phyloP scores from a whole-genome alignment of 1,284 basidiomycete genomes.

The Ganoderma boninense region DNA sequence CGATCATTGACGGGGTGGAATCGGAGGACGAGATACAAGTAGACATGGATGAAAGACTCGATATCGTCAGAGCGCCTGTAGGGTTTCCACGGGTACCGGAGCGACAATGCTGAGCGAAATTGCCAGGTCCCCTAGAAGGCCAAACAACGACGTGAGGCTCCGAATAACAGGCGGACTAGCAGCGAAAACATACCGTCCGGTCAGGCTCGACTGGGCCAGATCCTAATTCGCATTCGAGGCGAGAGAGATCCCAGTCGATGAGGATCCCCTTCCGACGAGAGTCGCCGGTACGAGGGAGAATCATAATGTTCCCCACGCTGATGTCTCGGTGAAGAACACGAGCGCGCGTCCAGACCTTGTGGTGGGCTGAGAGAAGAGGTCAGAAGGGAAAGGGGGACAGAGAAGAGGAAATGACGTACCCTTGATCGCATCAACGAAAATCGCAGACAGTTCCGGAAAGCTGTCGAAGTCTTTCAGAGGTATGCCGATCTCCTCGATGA shows the following conservation, averaged over 20 bases:
- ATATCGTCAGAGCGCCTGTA: conserved; percentile 25
- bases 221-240: background rate
- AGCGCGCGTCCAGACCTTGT: conserved; percentile 2
- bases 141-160: background rate
- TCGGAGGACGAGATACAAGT: conserved; percentile 4
- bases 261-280: background rate
- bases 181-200: conserved; percentile 11
- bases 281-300: background rate
- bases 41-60: conserved; percentile 24
- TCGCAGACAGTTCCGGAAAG: conserved; percentile 3
- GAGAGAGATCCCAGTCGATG: conserved; percentile 23
- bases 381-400: background rate
- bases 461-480: conserved; percentile 3
- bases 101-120: conserved; percentile 17
- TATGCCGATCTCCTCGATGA: conserved; percentile 4
- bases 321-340: conserved; percentile 19
- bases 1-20: background rate
- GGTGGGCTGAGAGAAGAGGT: conserved; percentile 4
- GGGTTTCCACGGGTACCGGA: conserved; percentile 14
- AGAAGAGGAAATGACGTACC: background rate
- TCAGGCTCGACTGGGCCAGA: conserved; percentile 2
- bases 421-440: background rate
- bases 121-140: conserved; percentile 26
- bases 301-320: conserved; percentile 25
- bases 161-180: too few species aligned